Conservation (phyloP, 805 yeast genomes). For the Kluyveromyces starmeri region DNA sequence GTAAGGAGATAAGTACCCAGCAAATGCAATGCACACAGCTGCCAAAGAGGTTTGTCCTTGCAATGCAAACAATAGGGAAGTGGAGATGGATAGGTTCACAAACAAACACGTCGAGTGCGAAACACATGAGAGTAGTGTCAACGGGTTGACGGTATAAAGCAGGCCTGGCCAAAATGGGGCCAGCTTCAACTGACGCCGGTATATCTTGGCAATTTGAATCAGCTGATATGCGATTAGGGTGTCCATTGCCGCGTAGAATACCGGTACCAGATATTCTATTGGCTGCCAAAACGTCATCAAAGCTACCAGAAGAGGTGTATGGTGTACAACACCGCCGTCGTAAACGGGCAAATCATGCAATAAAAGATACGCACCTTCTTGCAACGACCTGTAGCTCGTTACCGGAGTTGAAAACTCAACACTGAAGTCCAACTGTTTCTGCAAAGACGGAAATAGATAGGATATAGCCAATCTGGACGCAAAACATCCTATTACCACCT, state of each 20-base stretch:
- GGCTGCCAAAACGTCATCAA: slow-evolving; percentile 18
- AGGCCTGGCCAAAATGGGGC: slow-evolving; percentile 44
- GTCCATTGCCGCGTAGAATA: slow-evolving; percentile 54
- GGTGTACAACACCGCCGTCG: slow-evolving; percentile 81
- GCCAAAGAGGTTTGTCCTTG: slow-evolving; percentile 34
- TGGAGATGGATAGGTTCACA: slow-evolving; percentile 48
- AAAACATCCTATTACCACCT: slow-evolving; percentile 14
- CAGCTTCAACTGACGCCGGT: slow-evolving; percentile 12
- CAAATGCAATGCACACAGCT: slow-evolving; percentile 46
- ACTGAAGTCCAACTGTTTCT: slow-evolving; percentile 20
- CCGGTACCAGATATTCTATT: slow-evolving; percentile 9
- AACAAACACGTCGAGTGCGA: slow-evolving; percentile 61
- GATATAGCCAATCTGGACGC: slow-evolving; percentile 15
- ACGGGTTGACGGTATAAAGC: slow-evolving; percentile 72
- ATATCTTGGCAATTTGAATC: slow-evolving; percentile 35
- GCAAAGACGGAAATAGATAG: slow-evolving; percentile 20
- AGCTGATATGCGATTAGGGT: slow-evolving; percentile 46
- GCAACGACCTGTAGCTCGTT: slow-evolving; percentile 36
- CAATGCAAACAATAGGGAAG: slow-evolving; percentile 38
- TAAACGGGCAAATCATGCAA: slow-evolving; percentile 54
- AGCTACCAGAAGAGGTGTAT: slow-evolving; percentile 64
- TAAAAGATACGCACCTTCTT: slow-evolving; percentile 60
- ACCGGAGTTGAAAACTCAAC: slow-evolving; percentile 30
- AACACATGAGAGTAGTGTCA: slow-evolving; percentile 56
- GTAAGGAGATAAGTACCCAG: slow-evolving; percentile 55